These are phyloP conservation scores for Xylaria sp. DNA, from an alignment of 2,329 filamentous ascomycete genomes.

Conservation along the genomic window DNA sequence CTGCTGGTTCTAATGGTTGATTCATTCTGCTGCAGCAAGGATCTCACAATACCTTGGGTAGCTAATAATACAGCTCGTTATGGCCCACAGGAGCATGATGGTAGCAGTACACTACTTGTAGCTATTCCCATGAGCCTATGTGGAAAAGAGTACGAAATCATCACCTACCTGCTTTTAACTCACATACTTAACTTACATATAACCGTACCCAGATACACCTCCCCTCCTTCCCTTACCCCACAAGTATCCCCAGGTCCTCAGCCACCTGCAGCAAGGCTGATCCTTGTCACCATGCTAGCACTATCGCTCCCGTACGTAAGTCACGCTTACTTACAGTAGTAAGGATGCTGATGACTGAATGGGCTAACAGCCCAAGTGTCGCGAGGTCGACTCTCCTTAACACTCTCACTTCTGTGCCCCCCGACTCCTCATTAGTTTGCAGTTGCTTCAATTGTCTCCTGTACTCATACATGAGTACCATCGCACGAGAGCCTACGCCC, in stretches of 20 bases:
- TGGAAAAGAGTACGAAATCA: too few species aligned
- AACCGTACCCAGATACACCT: too few species aligned
- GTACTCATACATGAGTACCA: background rate
- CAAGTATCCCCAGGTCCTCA: constrained; percentile 8
- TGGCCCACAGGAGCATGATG: background rate
- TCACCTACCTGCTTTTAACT: too few species aligned
- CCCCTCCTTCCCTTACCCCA: constrained; percentile 11
- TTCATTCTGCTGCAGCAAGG: constrained; percentile 8
- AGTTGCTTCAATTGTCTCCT: background rate
- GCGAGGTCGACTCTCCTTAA: background rate
- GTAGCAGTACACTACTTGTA: background rate
- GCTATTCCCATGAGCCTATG: too few species aligned
- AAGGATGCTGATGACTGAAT: background rate
- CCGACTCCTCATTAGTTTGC: background rate
- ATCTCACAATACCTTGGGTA: too few species aligned
- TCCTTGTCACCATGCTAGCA: constrained; percentile 17
- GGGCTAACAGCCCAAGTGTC: background rate
- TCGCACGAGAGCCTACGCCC: background rate
- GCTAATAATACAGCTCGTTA: background rate
- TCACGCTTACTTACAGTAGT: too few species aligned
- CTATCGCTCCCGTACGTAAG: background rate
- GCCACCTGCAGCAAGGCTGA: constrained; percentile 5
- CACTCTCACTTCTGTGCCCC: background rate
- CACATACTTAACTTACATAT: too few species aligned
- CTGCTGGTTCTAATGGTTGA: background rate